Conservation (phyloP, 2,329 filamentous ascomycete species). For the Penicillium concentricum region DNA sequence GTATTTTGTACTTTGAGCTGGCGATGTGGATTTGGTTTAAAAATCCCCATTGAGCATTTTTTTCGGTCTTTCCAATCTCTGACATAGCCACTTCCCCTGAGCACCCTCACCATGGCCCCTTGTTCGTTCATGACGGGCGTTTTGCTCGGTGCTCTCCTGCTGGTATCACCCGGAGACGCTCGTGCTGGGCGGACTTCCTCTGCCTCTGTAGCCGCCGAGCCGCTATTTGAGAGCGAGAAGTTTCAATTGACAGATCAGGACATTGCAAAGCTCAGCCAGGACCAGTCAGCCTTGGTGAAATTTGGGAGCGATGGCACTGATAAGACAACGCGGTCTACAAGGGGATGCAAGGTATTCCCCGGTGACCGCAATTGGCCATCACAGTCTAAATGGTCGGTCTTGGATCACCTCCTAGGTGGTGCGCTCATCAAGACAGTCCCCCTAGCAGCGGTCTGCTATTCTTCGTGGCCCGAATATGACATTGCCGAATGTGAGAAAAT, state of each 20-base stretch:
- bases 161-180: slow-evolving; percentile 15
- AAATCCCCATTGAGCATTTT: not conserved
- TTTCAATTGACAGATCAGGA: slow-evolving; percentile 27
- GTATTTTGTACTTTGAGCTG: too few species aligned
- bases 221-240: slow-evolving; percentile 26
- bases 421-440: slow-evolving; percentile 30
- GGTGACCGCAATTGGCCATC: slow-evolving; percentile 27
- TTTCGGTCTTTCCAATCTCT: not conserved
- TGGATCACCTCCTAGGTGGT: slow-evolving; percentile 24
- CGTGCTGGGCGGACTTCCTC: slow-evolving; percentile 8
- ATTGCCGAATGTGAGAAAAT: slow-evolving; percentile 18
- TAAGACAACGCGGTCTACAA: not conserved
- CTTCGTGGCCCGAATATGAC: slow-evolving; percentile 26
- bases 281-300: slow-evolving; percentile 19
- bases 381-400: slow-evolving; percentile 20
- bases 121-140: slow-evolving; percentile 4
- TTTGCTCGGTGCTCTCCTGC: slow-evolving; percentile 15
- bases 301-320: slow-evolving; percentile 20
- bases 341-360: slow-evolving; percentile 27
- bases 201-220: slow-evolving; percentile 17
- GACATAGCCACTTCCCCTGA: not conserved
- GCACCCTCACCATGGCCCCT: slow-evolving; percentile 9
- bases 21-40: not conserved
- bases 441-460: slow-evolving; percentile 28
- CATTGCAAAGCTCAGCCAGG: slow-evolving; percentile 13